Percentiles rank a stretch among this genome's conserved stretches.
Evolutionary conservation across 163 green algal genomes (phyloP).

Genomic region (Volvox carteri): DNA sequence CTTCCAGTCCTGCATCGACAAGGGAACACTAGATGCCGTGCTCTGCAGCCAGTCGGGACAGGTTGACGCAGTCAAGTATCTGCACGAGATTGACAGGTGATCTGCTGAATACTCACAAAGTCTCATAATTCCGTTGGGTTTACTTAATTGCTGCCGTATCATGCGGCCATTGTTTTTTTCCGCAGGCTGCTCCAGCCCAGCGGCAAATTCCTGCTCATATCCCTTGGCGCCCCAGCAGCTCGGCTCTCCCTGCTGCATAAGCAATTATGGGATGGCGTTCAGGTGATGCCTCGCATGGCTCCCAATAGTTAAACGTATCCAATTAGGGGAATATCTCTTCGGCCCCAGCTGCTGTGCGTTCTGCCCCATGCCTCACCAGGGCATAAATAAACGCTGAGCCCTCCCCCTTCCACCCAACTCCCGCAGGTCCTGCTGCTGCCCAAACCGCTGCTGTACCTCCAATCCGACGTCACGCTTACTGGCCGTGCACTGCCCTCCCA

Average conservation of each 20-base stretch:
- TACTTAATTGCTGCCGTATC: too few species aligned
- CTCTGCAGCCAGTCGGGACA: slow-evolving; percentile 61
- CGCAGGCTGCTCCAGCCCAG: slow-evolving; percentile 58
- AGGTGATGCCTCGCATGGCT: too few species aligned
- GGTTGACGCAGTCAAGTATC: slow-evolving; percentile 50
- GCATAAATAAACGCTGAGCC: too few species aligned
- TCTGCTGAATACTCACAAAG: too few species aligned
- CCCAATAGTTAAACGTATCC: too few species aligned
- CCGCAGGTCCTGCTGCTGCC: slow-evolving; percentile 61
- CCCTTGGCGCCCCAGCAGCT: slow-evolving; percentile 51
- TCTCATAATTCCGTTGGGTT: too few species aligned
- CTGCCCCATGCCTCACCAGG: too few species aligned
- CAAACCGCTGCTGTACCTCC: slow-evolving; percentile 64
- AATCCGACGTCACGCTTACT: slow-evolving; percentile 41
- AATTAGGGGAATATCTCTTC: too few species aligned
- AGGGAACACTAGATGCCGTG: slow-evolving; percentile 72
- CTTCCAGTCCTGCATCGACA: slow-evolving; percentile 70
- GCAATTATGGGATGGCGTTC: neutral
- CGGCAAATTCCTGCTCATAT: slow-evolving; percentile 64
- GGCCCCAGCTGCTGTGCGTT: too few species aligned
- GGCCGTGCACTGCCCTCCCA: slow-evolving; percentile 2
- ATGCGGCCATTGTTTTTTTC: too few species aligned
- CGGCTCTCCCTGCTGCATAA: slow-evolving; percentile 31
- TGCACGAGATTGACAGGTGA: slow-evolving; percentile 56
- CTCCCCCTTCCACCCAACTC: neutral